Base-by-base conservation (phyloP, 2,329 filamentous ascomycete genomes). In the Fusarium begoniae region DNA sequence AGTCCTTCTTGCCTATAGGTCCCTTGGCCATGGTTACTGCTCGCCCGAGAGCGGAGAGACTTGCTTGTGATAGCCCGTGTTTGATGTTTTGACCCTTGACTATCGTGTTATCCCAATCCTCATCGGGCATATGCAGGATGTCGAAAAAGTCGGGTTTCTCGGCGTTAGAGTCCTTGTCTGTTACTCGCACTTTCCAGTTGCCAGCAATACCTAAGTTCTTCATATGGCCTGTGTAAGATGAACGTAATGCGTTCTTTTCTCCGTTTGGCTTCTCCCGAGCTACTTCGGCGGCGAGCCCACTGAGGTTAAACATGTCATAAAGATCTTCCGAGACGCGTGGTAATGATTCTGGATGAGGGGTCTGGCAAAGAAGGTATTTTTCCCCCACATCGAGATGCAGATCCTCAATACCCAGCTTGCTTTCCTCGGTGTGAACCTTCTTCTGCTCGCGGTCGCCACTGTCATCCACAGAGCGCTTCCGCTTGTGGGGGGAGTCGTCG, bases 151-250 rank as follows among this genome's bases (percentile, higher is more conserved):
- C 86, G 35, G 87, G 85, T 56, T 72, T 71, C 58, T 74, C 70
- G 1, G 37, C 26, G 24, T 85, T 84, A 13, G 84, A 84, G 43
- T 86, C 83, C 26, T 85, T 82, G 47, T 90, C 88, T 75, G 89
- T 88, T 82, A 90, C 90, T 60, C 81, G 80, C 22, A 83, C 82
- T 75, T 92, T 90, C 75, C 91, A 92, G 67, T 90, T 87, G 15
- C 90, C 90, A 60, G 87, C 87, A 32, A 92, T 85, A 41, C 89
- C 89, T 38, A 92, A 82, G 51, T 86, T 87, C 84, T 92, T 92
- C 80, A 92, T 90, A 74, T 92, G 89, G 59, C 90, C 90, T 81
- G 92, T 92, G 84, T 92, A 92, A 22, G 90, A 91, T 80, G 92
- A 92, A 32, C 90, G 87, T 55, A 92, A 84, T 72, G 88, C 89